Percentiles rank a stretch among this genome's conserved stretches.
These are phyloP conservation scores for Sugiyamaella chiloensis DNA, from an alignment of 805 yeast genomes.

Conservation along the genomic window DNA sequence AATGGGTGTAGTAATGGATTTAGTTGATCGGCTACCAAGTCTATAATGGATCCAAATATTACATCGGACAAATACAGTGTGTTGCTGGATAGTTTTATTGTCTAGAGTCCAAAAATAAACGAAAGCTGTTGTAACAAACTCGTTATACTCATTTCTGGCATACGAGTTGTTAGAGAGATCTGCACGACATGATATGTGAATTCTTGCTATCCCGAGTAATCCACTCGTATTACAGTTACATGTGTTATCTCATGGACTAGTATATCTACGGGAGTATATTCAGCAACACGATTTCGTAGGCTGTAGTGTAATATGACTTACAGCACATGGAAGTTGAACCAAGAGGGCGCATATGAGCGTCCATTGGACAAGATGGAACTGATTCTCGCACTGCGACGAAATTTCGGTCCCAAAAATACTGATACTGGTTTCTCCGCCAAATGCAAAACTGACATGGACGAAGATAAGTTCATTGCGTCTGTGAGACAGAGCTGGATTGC, in stretches of 20 bases:
- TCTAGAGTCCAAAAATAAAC: too few species aligned
- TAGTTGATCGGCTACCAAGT: too few species aligned
- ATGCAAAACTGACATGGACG: not conserved
- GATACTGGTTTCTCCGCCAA: not conserved
- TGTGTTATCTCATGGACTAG: not conserved
- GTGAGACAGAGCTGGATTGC: not conserved
- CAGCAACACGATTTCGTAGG: not conserved
- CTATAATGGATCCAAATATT: too few species aligned
- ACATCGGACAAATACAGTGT: too few species aligned
- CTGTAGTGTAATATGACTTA: not conserved
- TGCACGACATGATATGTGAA: too few species aligned
- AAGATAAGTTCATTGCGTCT: not conserved
- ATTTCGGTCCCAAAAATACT: not conserved
- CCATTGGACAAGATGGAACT: not conserved
- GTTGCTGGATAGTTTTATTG: too few species aligned
- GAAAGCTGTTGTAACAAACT: too few species aligned
- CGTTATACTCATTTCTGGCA: too few species aligned
- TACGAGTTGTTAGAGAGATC: too few species aligned
- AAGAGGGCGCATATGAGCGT: not conserved
- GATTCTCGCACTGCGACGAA: not conserved
- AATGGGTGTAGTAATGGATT: too few species aligned
- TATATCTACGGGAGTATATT: too few species aligned
- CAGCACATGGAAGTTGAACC: not conserved
- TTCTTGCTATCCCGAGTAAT: too few species aligned
- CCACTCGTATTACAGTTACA: not conserved